Evolutionary conservation across 2,329 filamentous ascomycete genomes (phyloP).

Genomic region (Xylariaceae sp.): DNA sequence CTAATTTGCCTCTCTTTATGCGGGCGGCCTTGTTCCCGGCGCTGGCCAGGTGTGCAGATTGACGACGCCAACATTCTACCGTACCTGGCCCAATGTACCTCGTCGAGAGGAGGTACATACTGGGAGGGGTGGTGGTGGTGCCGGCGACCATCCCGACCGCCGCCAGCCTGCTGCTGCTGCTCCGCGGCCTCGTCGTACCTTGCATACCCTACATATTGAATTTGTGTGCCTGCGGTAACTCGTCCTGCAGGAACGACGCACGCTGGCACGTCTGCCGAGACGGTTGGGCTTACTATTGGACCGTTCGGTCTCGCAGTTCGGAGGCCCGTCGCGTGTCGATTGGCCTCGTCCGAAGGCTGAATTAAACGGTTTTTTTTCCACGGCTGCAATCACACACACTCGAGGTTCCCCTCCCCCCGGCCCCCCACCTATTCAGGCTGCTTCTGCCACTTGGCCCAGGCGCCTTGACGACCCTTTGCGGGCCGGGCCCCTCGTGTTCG

Average conservation of each 20-base stretch:
- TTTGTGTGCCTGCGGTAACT: slow-evolving; percentile 22
- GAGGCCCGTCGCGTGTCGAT: no score
- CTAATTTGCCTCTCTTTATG: slow-evolving; percentile 20
- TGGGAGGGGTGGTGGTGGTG: no score
- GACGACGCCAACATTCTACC: slow-evolving; percentile 5
- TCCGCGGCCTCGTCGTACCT: slow-evolving; percentile 20
- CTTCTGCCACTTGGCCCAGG: not conserved
- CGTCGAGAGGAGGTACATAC: no score
- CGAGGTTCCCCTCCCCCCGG: no score
- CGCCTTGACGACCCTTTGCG: not conserved
- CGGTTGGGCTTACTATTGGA: not conserved
- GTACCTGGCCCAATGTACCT: no score
- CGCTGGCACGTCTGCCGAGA: slow-evolving; percentile 10
- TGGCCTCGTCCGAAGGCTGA: no score
- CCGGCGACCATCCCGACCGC: slow-evolving; percentile 1
- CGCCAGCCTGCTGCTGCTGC: slow-evolving; percentile 1
- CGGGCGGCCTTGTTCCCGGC: no score
- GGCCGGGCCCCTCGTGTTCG: not conserved
- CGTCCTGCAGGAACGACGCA: slow-evolving; percentile 24
- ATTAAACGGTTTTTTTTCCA: no score
- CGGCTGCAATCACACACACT: no score
- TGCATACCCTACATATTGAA: slow-evolving; percentile 24
- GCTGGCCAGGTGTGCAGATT: slow-evolving; percentile 9
- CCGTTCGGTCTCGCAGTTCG: no score
- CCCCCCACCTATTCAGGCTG: not conserved